Conservation (phyloP, 345 rosid species). For the Orychophragmus violaceus region DNA sequence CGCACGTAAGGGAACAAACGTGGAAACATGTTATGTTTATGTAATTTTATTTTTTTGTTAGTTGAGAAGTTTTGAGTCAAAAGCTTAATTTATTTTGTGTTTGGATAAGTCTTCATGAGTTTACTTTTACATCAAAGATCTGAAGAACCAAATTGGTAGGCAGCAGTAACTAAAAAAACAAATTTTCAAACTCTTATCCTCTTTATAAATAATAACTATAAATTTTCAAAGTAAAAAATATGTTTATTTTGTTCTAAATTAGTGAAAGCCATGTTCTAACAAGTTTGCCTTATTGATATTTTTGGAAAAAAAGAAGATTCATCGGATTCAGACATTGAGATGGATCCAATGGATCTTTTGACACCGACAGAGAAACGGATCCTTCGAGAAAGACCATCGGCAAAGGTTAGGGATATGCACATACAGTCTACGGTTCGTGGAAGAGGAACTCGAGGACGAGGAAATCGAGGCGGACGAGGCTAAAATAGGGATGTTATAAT, state of each 20-base stretch:
- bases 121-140: not conserved
- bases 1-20: conserved; percentile 40
- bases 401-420: too few species aligned
- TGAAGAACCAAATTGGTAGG: not conserved
- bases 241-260: not conserved
- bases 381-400: too few species aligned
- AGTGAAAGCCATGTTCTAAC: conserved; percentile 12
- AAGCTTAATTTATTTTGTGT: not conserved
- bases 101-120: conserved; percentile 2
- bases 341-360: too few species aligned
- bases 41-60: not conserved
- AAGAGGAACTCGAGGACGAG: too few species aligned
- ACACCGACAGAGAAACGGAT: too few species aligned
- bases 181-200: conserved; percentile 8
- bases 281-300: too few species aligned
- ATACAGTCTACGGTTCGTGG: too few species aligned
- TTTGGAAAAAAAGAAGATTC: too few species aligned
- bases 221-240: not conserved
- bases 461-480: too few species aligned
- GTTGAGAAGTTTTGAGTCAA: not conserved
- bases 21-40: conserved; percentile 27
- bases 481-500: too few species aligned
- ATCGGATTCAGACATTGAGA: too few species aligned
- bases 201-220: not conserved
- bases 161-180: not conserved